These are phyloP conservation scores for Aegilops sharonensis DNA, from an alignment of 176 grass and related monocot species.

Conservation along the genomic window DNA sequence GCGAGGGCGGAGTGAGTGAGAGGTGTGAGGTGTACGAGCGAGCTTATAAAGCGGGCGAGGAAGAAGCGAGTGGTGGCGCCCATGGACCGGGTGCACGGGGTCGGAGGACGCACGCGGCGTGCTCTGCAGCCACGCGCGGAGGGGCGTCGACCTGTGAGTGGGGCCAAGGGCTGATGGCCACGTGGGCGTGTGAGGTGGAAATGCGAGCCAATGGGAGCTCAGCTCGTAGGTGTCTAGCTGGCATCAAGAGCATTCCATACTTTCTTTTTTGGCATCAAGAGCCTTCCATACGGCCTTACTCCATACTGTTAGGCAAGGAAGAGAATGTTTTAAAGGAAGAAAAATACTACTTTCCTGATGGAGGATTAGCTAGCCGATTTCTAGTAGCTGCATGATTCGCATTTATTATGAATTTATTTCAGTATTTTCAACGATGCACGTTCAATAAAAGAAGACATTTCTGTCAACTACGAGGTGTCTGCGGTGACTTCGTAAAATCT, in stretches of 20 bases:
- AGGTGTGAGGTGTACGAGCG: not conserved
- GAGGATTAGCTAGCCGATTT: not conserved
- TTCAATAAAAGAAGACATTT: too few species aligned
- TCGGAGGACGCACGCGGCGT: not conserved
- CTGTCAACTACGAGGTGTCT: too few species aligned
- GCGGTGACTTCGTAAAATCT: too few species aligned
- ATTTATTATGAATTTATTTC: too few species aligned
- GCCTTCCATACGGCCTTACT: not conserved
- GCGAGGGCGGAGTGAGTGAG: not conserved
- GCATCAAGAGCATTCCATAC: not conserved
- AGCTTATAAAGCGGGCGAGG: constrained; percentile 13
- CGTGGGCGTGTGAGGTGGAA: not conserved
- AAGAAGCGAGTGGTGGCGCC: not conserved
- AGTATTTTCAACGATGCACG: too few species aligned
- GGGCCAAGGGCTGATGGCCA: not conserved
- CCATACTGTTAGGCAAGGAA: not conserved
- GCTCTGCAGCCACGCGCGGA: not conserved
- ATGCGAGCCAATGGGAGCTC: not conserved
- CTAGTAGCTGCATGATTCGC: not conserved
- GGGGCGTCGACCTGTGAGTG: not conserved
- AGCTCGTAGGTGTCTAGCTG: not conserved
- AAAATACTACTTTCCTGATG: not conserved
- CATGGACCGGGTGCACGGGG: constrained; percentile 8
- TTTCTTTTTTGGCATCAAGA: not conserved
- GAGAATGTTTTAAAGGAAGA: not conserved